phyloP scores from a whole-genome alignment of 148 eudicot genomes.

The Vaccinium macrocarpon region DNA sequence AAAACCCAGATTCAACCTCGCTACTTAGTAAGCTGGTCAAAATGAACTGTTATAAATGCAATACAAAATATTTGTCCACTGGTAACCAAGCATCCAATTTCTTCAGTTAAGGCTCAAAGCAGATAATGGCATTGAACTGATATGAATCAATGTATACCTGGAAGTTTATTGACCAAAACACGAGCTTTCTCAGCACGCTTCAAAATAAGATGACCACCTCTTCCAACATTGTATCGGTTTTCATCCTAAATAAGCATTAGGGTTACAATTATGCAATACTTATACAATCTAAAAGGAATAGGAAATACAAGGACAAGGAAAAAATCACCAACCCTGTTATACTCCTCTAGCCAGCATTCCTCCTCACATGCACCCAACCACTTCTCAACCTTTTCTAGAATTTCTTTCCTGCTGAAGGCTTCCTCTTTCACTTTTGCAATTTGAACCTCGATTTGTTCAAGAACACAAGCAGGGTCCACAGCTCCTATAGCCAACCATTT shows the following conservation, averaged over 20 bases:
- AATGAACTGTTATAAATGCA: neutral
- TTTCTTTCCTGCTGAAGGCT: constrained; percentile 87
- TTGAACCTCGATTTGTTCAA: constrained; percentile 79
- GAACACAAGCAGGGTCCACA: constrained; percentile 68
- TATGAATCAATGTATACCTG: constrained; percentile 47
- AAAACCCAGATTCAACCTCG: constrained; percentile 6
- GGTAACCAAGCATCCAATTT: neutral
- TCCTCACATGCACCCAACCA: constrained; percentile 94
- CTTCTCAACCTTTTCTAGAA: constrained; percentile 89
- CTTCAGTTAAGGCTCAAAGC: neutral
- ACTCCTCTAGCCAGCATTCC: constrained; percentile 96
- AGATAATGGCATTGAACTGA: neutral
- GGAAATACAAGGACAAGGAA: constrained; percentile 9
- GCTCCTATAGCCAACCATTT: constrained; percentile 46
- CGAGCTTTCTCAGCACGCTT: constrained; percentile 99
- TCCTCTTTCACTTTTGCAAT: constrained; percentile 79
- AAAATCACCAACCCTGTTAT: constrained; percentile 59
- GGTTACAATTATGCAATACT: constrained; percentile 8
- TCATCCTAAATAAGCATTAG: constrained; percentile 63
- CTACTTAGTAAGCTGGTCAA: neutral
- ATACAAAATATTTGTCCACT: neutral
- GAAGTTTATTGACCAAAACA: constrained; percentile 73
- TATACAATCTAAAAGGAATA: neutral
- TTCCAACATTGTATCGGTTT: constrained; percentile 90
- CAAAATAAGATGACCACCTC: constrained; percentile 86